Evolutionary conservation across 2,329 filamentous ascomycete species (phyloP), one percentile per base, ranked within the genome.

Genomic region (Simplicillium sp.): DNA sequence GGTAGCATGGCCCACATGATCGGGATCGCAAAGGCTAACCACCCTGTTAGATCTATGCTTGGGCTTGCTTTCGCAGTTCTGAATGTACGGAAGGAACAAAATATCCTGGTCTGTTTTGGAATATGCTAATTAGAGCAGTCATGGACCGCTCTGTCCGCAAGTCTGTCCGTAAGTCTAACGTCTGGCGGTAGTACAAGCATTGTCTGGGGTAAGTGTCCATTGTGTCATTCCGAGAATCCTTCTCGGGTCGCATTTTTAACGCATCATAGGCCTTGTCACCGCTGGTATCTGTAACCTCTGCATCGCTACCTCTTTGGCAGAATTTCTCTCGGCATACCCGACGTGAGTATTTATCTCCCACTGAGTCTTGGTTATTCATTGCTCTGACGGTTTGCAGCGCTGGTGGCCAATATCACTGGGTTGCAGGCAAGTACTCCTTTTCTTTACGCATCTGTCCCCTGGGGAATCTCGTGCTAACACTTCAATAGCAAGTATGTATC

Each of bases 371-470:
- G 20, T 9, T 9, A 25, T 25, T 12, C 5, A 1, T 13, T 11
- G 11, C 11, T 31, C 32, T 18, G 37, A 29, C 8, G 16, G 12
- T 7, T 20, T 15, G 7, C 36, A 54, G 51, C 0, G 73, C 73
- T 3, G 73, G 72, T 45, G 78, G 74, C 4, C 71, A 81, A 56
- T 85, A 86, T 47, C 80, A 85, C 54, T 86, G 82, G 82, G 82
- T 82, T 2, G 80, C 82, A n/a, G 51, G 50, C 48, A 32, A 46
- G 48, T 38, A 38, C 56, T 70, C 42, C 65, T 82, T 46, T 67
- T 70, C 36, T 76, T 72, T 60, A 65, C 67, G 48, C 61, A 56
- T 41, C 78, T n/a, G n/a, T n/a, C n/a, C n/a, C n/a, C n/a, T 68
- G 65, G 68, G 70, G 17, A 71, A 72, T 1, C 57, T 74, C 76